A percentile compares a stretch with the other conserved stretches of the same genome.
Conservation (phyloP, 2,329 filamentous ascomycete species). For the Penicillium palitans region DNA sequence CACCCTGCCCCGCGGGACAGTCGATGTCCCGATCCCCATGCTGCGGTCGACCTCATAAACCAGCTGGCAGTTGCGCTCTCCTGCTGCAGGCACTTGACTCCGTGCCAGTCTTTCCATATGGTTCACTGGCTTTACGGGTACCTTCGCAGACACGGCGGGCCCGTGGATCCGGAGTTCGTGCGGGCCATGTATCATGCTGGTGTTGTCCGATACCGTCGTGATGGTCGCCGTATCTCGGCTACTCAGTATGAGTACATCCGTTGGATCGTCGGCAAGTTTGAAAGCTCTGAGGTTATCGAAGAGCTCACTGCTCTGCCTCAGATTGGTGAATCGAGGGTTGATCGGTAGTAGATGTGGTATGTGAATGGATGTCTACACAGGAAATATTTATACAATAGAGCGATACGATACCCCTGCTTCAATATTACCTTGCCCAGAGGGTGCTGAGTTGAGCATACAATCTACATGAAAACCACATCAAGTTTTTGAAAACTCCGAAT, state of each 20-base stretch:
- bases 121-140: slow-evolving; percentile 51
- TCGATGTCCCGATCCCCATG: slow-evolving; percentile 34
- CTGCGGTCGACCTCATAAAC: slow-evolving; percentile 47
- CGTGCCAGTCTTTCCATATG: slow-evolving; percentile 47
- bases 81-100: slow-evolving; percentile 35
- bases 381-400: slow-evolving; percentile 10
- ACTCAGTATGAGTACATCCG: slow-evolving; percentile 47
- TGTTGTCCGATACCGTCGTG: slow-evolving; percentile 46
- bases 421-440: not conserved
- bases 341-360: not conserved
- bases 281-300: slow-evolving; percentile 45
- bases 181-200: slow-evolving; percentile 54
- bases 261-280: slow-evolving; percentile 43
- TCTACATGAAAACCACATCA: not conserved
- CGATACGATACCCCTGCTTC: slow-evolving; percentile 18
- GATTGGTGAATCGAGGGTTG: slow-evolving; percentile 18
- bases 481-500: not conserved
- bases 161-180: slow-evolving; percentile 45
- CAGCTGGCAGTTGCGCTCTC: slow-evolving; percentile 48
- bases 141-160: slow-evolving; percentile 44
- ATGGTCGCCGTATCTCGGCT: slow-evolving; percentile 35
- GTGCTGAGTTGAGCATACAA: not conserved
- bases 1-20: slow-evolving; percentile 22
- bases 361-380: not conserved
- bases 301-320: slow-evolving; percentile 24